Conservation (phyloP, 192 early-diverging fungal species). For the Coemansia brasiliensis region DNA sequence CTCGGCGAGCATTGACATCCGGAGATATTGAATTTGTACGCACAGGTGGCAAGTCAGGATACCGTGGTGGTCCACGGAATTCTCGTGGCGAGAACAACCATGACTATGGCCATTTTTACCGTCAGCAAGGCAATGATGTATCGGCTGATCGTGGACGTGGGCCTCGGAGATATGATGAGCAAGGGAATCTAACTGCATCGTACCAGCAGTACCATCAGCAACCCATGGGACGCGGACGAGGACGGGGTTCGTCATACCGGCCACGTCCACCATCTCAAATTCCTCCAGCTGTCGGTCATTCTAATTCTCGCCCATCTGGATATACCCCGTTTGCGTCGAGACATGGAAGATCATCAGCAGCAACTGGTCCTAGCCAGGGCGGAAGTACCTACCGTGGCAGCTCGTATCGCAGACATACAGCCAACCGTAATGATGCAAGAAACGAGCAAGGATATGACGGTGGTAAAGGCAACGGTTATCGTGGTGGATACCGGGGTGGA, state of each 20-base stretch:
- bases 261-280: not conserved
- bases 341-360: slow-evolving; percentile 2
- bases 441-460: not conserved
- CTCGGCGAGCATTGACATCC: slow-evolving; percentile 19
- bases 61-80: slow-evolving; percentile 27
- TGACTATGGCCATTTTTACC: slow-evolving; percentile 47
- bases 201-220: slow-evolving; percentile 21
- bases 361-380: not conserved
- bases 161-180: slow-evolving; percentile 49
- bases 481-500: slow-evolving; percentile 11
- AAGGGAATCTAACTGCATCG: slow-evolving; percentile 34
- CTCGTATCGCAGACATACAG: not conserved
- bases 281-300: not conserved
- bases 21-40: slow-evolving; percentile 50
- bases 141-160: slow-evolving; percentile 46
- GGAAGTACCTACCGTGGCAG: not conserved
- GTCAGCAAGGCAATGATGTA: slow-evolving; percentile 51
- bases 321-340: slow-evolving; percentile 42
- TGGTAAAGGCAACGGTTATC: slow-evolving; percentile 7
- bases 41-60: slow-evolving; percentile 30
- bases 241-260: slow-evolving; percentile 1
- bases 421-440: not conserved
- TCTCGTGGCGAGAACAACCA: slow-evolving; percentile 34
- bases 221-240: slow-evolving; percentile 1
- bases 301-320: slow-evolving; percentile 14